A percentile compares a stretch with the other conserved stretches of the same genome.
phyloP scores from a whole-genome alignment of 768 basidiomycete species.

The Lactarius sp. region DNA sequence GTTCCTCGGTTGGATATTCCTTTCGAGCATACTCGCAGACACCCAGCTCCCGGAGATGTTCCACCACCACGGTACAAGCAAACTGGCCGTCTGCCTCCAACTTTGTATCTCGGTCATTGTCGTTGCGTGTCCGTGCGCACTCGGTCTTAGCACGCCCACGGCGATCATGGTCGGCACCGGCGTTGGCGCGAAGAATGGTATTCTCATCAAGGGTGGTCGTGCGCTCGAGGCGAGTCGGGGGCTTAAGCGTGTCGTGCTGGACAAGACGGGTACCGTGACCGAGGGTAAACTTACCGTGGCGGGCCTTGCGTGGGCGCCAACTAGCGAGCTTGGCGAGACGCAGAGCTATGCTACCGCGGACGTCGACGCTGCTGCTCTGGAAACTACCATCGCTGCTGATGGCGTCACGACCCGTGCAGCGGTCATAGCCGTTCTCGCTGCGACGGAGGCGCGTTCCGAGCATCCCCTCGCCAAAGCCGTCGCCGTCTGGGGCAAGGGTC shows the following conservation, averaged over 20 bases:
- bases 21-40: slow-evolving; percentile 55
- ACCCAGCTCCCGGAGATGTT: slow-evolving; percentile 78
- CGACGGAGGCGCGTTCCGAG: slow-evolving; percentile 88
- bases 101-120: slow-evolving; percentile 98
- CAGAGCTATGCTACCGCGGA: slow-evolving; percentile 15
- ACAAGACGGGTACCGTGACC: slow-evolving; percentile 98
- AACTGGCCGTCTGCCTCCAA: slow-evolving; percentile 88
- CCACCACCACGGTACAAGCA: slow-evolving; percentile 73
- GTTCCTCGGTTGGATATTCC: slow-evolving; percentile 76
- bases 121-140: slow-evolving; percentile 96
- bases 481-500: slow-evolving; percentile 70
- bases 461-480: slow-evolving; percentile 96
- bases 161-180: slow-evolving; percentile 99
- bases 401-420: slow-evolving; percentile 54
- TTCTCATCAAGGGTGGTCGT: slow-evolving; percentile 94
- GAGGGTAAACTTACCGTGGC: slow-evolving; percentile 87
- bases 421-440: slow-evolving; percentile 76
- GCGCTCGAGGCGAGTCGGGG: slow-evolving; percentile 87
- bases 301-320: slow-evolving; percentile 68
- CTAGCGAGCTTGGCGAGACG: slow-evolving; percentile 31
- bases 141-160: slow-evolving; percentile 94
- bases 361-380: slow-evolving; percentile 26
- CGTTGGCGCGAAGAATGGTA: slow-evolving; percentile 93
- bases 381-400: slow-evolving; percentile 46
- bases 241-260: slow-evolving; percentile 78